Evolutionary conservation across 2,329 filamentous ascomycete species (phyloP), one percentile per base, ranked within the genome.

Genomic region (Ophiostoma sp.): DNA sequence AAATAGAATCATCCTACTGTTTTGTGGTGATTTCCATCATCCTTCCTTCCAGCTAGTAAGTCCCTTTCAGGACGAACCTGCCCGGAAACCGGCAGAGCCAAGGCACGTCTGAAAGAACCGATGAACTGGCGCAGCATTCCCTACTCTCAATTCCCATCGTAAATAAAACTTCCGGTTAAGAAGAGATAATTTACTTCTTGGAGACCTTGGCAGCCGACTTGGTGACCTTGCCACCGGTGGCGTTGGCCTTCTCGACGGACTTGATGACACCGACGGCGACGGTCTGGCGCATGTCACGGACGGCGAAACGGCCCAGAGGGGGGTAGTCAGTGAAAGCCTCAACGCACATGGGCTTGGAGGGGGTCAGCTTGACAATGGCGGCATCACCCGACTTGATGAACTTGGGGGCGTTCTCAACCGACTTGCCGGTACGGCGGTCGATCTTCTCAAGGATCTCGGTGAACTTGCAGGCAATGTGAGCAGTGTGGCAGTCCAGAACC

Each of bases 391-490:
- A 97, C 93, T 99, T 99, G 92, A 99, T 93, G 90, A 97, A 98
- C 91, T 99, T 99, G 85, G 95, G 95, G 79, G 79, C 81, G 81
- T 85, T 80, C 85, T 99, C 95, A 79, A 92, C 88, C 75, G 93
- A 91, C 90, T 99, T 99, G 83, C 95, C 95, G 81, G 95, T 97
- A 92, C 95, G 95, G 85, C 95, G 93, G 83, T 99, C 95, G 79
- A 99, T 99, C 94, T 99, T 99, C 92, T 98, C 92, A 75, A 94
- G 87, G 79, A 99, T 89, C 91, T 98, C 95, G 78, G 92, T 83
- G 89, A 99, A 99, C 92, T 98, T 98, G 95, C 95, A 99, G 79
- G 95, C 95, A 89, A 99, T 99, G 90, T 99, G 95, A 84, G 95
- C 95, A 80, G 95, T 99, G 91, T 99, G 95, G 92, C 95, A 99